Evolutionary conservation across 75 land plant genomes (phyloP).

Genomic region (Gnetum montanum): DNA sequence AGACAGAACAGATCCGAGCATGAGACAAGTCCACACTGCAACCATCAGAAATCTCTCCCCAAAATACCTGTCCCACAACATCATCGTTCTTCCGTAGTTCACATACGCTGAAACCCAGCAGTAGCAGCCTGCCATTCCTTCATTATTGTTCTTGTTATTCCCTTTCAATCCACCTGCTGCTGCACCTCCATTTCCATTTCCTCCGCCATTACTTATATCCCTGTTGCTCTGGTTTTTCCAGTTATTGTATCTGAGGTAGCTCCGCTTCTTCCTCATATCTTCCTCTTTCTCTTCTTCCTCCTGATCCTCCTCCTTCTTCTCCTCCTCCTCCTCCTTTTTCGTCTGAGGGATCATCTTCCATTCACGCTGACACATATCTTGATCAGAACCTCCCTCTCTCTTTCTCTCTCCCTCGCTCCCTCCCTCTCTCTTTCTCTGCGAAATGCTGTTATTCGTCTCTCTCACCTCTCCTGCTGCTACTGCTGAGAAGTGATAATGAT

Average conservation of each 20-base stretch:
- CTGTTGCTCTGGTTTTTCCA: neutral
- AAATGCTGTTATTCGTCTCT: neutral
- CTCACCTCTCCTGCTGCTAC: neutral
- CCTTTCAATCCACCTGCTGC: too few relatives aligned
- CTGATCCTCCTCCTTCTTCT: neutral
- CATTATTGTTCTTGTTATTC: too few relatives aligned
- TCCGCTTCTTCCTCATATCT: neutral
- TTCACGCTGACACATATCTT: neutral
- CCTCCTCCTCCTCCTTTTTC: neutral
- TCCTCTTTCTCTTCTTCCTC: neutral
- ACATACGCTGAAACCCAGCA: neutral
- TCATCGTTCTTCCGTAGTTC: too few relatives aligned
- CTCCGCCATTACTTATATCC: neutral
- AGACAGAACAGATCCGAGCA: slow-evolving; percentile 19
- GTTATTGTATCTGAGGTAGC: neutral
- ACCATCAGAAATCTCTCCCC: slow-evolving; percentile 39
- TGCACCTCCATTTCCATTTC: neutral
- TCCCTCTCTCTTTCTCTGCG: neutral
- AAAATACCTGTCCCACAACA: too few relatives aligned
- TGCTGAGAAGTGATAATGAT: neutral
- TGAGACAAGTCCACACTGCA: slow-evolving; percentile 32
- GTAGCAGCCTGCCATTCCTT: neutral
- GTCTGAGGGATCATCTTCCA: neutral
- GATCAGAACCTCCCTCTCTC: neutral
- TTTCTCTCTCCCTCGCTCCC: too few relatives aligned